These are phyloP conservation scores for Penicillium paxilli DNA, from an alignment of 495 filamentous ascomycete species.

Conservation along the genomic window DNA sequence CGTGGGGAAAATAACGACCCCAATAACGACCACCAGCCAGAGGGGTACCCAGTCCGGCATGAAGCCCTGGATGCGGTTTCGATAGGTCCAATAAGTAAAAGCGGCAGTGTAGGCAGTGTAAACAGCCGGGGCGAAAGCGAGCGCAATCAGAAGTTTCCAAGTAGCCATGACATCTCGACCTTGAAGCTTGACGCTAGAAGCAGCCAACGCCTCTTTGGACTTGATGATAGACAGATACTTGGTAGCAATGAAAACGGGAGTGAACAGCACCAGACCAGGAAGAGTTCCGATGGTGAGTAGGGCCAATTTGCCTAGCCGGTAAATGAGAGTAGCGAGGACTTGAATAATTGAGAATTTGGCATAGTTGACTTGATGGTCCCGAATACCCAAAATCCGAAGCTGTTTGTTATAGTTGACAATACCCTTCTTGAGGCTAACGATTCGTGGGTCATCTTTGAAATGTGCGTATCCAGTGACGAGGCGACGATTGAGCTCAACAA, in stretches of 20 bases:
- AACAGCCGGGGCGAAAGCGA: constrained; percentile 82
- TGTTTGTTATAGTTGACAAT: constrained; percentile 88
- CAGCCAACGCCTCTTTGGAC: constrained; percentile 85
- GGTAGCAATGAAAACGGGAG: constrained; percentile 84
- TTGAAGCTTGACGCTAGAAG: constrained; percentile 90
- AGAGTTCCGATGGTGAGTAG: constrained; percentile 79
- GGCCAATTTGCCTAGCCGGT: constrained; percentile 73
- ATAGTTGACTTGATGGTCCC: constrained; percentile 95
- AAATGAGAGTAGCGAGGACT: constrained; percentile 75
- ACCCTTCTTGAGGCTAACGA: constrained; percentile 73
- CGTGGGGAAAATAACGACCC: constrained; percentile 77
- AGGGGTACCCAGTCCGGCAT: constrained; percentile 79
- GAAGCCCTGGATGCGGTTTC: constrained; percentile 75
- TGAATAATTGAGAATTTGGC: constrained; percentile 75
- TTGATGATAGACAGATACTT: constrained; percentile 91
- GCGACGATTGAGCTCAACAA: constrained; percentile 94
- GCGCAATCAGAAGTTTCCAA: constrained; percentile 93
- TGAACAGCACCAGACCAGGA: constrained; percentile 84
- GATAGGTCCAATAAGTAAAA: constrained; percentile 75
- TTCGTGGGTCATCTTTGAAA: constrained; percentile 88
- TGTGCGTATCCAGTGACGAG: constrained; percentile 88
- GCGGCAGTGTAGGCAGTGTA: constrained; percentile 77
- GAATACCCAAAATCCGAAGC: constrained; percentile 79
- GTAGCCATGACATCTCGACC: constrained; percentile 96
- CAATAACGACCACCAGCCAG: constrained; percentile 69